Evolutionary conservation across 2,329 filamentous ascomycete genomes (phyloP), one percentile per base, ranked within the genome.

Genomic region (Fusarium secorum): DNA sequence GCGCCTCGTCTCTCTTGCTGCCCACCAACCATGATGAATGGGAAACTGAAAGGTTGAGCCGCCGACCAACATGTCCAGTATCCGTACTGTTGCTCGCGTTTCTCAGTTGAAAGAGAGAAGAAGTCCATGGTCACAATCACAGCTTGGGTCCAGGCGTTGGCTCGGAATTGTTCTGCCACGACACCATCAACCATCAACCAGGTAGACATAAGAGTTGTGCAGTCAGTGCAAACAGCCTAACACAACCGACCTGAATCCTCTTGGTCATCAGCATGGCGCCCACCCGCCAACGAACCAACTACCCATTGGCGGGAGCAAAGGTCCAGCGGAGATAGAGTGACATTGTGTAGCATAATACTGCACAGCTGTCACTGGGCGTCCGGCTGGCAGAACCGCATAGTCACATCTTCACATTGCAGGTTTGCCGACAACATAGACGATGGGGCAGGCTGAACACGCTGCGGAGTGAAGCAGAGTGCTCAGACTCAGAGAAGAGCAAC

Each of bases 341-440:
- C 72, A 75, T 67, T 58, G 55, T 63, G 49, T 44, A 67, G 70
- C 62, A 70, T 56, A 70, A 70, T 56, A 70, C 72, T 70, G 72
- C 72, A 75, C 70, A 52, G 52, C 61, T 64, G 60, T 56, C 55
- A 45, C 63, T 65, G 42, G 42, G 24, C 24, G 53, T 46, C 65
- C 69, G 55, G 52, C 64, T 70, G 52, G 60, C 57, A 60, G 48
- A 32, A 72, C 56, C 48, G 55, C 54, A 38, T 49, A 64, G 68
- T 74, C 71, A 75, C 69, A 75, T 73, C 52, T 66, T 71, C 60
- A 46, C 66, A 65, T 60, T 55, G 49, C 55, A 61, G 57, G 48
- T 45, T 70, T 71, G 68, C 64, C 52, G 68, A 45, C 41, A 33
- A 42, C 52, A 60, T 45, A 70, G 41, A 54, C 45, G 18, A 49